Percentiles rank a stretch among this genome's conserved stretches.
These are phyloP conservation scores for Kalmusia sp. DNA, from an alignment of 2,329 filamentous ascomycete species.

Conservation along the genomic window DNA sequence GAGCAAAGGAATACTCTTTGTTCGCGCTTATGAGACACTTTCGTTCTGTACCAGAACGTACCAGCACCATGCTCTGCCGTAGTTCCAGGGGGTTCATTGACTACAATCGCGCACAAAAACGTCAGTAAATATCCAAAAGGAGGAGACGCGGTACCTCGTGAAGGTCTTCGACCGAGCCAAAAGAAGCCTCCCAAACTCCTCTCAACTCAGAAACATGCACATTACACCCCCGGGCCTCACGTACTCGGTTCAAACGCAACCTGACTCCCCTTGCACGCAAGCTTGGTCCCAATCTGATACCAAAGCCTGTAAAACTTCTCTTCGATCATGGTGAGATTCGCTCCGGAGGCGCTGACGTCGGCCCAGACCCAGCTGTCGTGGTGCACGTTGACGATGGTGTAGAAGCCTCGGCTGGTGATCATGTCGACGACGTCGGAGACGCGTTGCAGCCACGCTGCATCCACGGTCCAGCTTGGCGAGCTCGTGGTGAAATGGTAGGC, in stretches of 20 bases:
- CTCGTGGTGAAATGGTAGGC: slow-evolving; percentile 61
- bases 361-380: slow-evolving; percentile 68
- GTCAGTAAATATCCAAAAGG: too few relatives aligned
- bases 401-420: slow-evolving; percentile 59
- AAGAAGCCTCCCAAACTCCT: too few relatives aligned
- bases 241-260: slow-evolving; percentile 67
- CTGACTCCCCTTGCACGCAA: slow-evolving; percentile 61
- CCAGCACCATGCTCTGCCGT: slow-evolving; percentile 58
- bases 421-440: slow-evolving; percentile 66
- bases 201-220: too few relatives aligned
- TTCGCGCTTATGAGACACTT: too few relatives aligned
- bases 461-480: slow-evolving; percentile 62
- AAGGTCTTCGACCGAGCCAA: too few relatives aligned
- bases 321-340: slow-evolving; percentile 61
- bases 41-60: too few relatives aligned
- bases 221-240: slow-evolving; percentile 60
- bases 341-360: slow-evolving; percentile 55
- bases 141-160: too few relatives aligned
- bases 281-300: slow-evolving; percentile 63
- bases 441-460: slow-evolving; percentile 62
- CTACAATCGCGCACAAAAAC: too few relatives aligned
- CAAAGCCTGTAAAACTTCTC: slow-evolving; percentile 64
- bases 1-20: too few relatives aligned
- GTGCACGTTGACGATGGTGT: slow-evolving; percentile 65
- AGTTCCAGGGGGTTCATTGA: slow-evolving; percentile 60